Conservation (phyloP, 1,139 yeast species). For the Candida buenavistaensis region DNA sequence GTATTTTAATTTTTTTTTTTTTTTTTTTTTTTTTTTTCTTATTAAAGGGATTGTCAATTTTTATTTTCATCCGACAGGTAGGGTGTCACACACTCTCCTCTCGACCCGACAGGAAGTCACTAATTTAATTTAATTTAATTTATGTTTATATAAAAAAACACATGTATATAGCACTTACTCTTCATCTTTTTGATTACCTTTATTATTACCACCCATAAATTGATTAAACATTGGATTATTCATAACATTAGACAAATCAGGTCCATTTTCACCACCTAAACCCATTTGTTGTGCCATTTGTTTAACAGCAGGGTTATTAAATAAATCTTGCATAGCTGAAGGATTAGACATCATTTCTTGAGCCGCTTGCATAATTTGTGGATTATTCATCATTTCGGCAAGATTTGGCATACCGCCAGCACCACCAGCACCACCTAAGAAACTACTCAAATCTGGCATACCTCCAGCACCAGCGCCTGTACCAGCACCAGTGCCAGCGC, state of each 20-base stretch:
- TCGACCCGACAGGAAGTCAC: too few relatives aligned
- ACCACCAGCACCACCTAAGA: slow-evolving; percentile 68
- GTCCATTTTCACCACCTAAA: slow-evolving; percentile 54
- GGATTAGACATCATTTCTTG: slow-evolving; percentile 93
- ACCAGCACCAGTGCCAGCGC: slow-evolving; percentile 31
- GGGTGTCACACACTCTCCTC: too few relatives aligned
- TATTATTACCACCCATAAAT: slow-evolving; percentile 46
- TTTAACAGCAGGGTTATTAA: slow-evolving; percentile 78
- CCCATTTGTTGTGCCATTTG: slow-evolving; percentile 77
- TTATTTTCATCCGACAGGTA: too few relatives aligned
- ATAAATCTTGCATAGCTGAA: slow-evolving; percentile 67
- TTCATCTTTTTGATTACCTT: slow-evolving; percentile 12
- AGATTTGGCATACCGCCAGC: slow-evolving; percentile 64
- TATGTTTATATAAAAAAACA: too few relatives aligned
- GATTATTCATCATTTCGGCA: slow-evolving; percentile 75
- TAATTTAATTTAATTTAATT: too few relatives aligned
- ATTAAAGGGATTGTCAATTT: too few relatives aligned
- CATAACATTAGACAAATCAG: slow-evolving; percentile 70
- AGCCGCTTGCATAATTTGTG: slow-evolving; percentile 90
- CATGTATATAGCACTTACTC: too few relatives aligned
- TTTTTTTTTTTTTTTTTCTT: too few relatives aligned
- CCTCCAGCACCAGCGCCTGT: slow-evolving; percentile 58
- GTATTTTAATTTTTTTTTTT: too few relatives aligned
- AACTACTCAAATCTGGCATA: slow-evolving; percentile 64
- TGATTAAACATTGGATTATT: slow-evolving; percentile 73